Evolutionary conservation across 2,329 filamentous ascomycete genomes (phyloP).

Genomic region (Monilinia vaccinii-corymbosi): DNA sequence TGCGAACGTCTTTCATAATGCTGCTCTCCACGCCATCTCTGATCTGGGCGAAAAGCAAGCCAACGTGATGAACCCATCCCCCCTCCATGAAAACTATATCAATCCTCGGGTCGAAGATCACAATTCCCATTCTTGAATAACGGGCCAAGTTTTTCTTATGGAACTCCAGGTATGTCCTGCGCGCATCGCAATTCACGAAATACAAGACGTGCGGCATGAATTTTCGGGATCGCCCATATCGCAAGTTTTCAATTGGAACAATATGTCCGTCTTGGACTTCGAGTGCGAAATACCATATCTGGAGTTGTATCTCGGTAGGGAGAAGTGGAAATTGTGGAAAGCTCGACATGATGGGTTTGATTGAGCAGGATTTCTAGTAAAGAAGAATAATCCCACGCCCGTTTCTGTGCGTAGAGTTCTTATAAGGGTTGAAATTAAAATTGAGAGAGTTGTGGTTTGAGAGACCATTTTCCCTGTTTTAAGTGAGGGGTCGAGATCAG

Average conservation of each 20-base stretch:
- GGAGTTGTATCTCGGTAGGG: background rate
- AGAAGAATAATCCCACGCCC: background rate
- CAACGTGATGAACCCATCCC: background rate
- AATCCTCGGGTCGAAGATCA: background rate
- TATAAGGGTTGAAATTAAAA: too few relatives aligned
- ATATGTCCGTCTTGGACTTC: background rate
- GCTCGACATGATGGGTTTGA: background rate
- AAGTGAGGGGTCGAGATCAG: background rate
- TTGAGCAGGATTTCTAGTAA: too few relatives aligned
- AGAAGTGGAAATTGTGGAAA: background rate
- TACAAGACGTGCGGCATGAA: background rate
- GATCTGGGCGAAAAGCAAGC: background rate
- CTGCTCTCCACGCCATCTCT: background rate
- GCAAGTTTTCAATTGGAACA: background rate
- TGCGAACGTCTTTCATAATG: background rate
- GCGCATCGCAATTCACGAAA: slow-evolving; percentile 1
- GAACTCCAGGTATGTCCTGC: background rate
- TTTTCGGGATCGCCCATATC: background rate
- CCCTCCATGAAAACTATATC: background rate
- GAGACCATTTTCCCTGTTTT: background rate
- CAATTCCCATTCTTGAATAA: background rate
- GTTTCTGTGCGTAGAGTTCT: background rate
- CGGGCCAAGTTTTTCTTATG: background rate
- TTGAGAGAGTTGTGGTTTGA: background rate
- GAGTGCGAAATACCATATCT: background rate